Conservation (phyloP, 169 alveolate genomes). For the Sarcocystis neurona region DNA sequence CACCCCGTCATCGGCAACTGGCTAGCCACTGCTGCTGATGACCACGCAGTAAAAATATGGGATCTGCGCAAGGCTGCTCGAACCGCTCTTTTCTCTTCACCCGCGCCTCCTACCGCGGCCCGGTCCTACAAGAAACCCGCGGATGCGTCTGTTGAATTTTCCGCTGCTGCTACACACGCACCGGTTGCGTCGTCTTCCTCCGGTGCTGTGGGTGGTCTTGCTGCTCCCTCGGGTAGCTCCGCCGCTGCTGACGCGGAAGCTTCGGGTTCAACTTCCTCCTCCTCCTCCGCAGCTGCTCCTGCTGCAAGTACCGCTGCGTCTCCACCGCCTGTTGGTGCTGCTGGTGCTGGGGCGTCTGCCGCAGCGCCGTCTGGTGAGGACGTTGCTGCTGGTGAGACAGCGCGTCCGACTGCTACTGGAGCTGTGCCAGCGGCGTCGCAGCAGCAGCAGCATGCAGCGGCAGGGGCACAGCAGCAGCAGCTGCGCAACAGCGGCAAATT, state of each 20-base stretch:
- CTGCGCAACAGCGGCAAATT: neutral
- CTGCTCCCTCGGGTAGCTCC: neutral
- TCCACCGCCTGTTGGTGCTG: neutral
- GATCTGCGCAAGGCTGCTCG: slow-evolving; percentile 79
- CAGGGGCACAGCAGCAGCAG: too few species aligned
- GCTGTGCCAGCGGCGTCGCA: neutral
- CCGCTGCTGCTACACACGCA: too few species aligned
- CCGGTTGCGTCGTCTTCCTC: too few species aligned
- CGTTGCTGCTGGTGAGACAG: too few species aligned
- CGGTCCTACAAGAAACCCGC: slow-evolving; percentile 18
- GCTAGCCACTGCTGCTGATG: slow-evolving; percentile 88
- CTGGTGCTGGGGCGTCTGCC: slow-evolving; percentile 8
- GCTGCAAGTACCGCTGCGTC: too few species aligned
- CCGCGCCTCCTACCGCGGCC: slow-evolving; percentile 1
- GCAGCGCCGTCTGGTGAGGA: too few species aligned
- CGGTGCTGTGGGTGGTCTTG: too few species aligned
- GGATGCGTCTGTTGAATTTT: too few species aligned
- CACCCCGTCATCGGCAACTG: slow-evolving; percentile 75
- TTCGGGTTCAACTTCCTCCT: too few species aligned
- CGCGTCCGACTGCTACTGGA: too few species aligned
- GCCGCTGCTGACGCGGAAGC: neutral
- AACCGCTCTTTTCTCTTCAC: neutral
- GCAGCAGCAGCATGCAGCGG: neutral
- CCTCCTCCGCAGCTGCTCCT: slow-evolving; percentile 16
- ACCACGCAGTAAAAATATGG: slow-evolving; percentile 88